phyloP scores from a whole-genome alignment of 306 rosid species.

The Cucurbita pepo region DNA sequence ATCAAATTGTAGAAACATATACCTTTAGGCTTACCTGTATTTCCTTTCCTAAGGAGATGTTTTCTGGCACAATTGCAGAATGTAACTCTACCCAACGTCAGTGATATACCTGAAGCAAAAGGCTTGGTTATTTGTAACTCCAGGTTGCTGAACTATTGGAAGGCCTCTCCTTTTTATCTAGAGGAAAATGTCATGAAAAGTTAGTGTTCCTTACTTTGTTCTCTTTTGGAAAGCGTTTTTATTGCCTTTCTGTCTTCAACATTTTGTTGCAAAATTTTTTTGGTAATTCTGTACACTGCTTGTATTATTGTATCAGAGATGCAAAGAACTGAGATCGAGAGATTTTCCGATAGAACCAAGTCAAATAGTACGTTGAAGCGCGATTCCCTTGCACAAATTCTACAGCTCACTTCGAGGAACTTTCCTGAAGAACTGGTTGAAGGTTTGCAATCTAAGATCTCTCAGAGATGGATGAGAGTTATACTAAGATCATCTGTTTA shows the following conservation, averaged over 20 bases:
- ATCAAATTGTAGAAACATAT: background rate
- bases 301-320: background rate
- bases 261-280: background rate
- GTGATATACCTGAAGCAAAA: background rate
- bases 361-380: background rate
- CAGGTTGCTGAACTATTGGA: conserved; percentile 1
- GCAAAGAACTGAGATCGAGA: background rate
- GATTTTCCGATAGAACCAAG: conserved; percentile 5
- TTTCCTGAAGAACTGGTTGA: conserved; percentile 11
- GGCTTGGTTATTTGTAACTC: background rate
- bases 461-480: background rate
- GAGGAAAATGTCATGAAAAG: conserved; percentile 7
- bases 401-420: conserved; percentile 4
- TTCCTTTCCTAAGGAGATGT: background rate
- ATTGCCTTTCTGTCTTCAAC: too few species aligned
- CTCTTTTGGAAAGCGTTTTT: too few species aligned
- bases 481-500: background rate
- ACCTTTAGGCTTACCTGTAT: background rate
- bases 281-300: background rate
- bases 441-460: background rate
- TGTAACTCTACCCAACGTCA: conserved; percentile 2
- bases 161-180: conserved; percentile 4
- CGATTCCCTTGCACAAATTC: conserved; percentile 3
- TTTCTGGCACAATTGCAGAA: conserved; percentile 1
- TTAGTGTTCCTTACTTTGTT: background rate